Conservation (phyloP, 441 rosid genomes). For the Populus trichocarpa region DNA sequence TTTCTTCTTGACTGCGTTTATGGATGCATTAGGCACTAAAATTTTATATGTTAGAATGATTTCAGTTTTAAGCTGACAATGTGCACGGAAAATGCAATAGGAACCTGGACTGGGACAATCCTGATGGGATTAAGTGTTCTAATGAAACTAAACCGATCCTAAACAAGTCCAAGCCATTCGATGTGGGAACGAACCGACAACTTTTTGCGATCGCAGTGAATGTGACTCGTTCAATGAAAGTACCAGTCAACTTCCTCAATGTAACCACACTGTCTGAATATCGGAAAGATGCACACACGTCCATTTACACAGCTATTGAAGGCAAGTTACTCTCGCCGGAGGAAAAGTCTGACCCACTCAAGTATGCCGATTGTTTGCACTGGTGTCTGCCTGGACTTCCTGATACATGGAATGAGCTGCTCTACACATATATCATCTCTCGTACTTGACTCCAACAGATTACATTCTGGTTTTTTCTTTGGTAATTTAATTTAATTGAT, state of each 20-base stretch:
- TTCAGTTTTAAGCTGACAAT: not conserved
- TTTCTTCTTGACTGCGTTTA: too few species aligned
- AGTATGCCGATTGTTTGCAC: constrained; percentile 73
- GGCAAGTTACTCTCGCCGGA: constrained; percentile 66
- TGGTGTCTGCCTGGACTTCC: constrained; percentile 87
- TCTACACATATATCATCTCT: constrained; percentile 58
- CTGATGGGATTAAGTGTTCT: constrained; percentile 69
- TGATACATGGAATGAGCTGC: constrained; percentile 73
- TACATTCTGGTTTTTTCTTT: not conserved
- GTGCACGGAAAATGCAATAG: constrained; percentile 23
- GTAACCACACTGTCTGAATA: constrained; percentile 63
- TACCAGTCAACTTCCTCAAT: constrained; percentile 54
- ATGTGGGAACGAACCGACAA: constrained; percentile 73
- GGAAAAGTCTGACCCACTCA: constrained; percentile 60
- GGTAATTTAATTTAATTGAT: not conserved
- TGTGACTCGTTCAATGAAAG: constrained; percentile 44
- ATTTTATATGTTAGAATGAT: not conserved
- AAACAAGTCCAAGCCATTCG: constrained; percentile 44
- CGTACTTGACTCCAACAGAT: constrained; percentile 31
- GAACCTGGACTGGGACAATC: constrained; percentile 36
- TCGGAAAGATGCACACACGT: constrained; percentile 84
- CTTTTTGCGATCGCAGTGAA: constrained; percentile 42
- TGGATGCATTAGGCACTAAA: too few species aligned
- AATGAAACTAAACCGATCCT: constrained; percentile 58
- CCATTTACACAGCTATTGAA: constrained; percentile 63